Conservation (phyloP, 129 eudicot genomes). For the Logfia minima region DNA sequence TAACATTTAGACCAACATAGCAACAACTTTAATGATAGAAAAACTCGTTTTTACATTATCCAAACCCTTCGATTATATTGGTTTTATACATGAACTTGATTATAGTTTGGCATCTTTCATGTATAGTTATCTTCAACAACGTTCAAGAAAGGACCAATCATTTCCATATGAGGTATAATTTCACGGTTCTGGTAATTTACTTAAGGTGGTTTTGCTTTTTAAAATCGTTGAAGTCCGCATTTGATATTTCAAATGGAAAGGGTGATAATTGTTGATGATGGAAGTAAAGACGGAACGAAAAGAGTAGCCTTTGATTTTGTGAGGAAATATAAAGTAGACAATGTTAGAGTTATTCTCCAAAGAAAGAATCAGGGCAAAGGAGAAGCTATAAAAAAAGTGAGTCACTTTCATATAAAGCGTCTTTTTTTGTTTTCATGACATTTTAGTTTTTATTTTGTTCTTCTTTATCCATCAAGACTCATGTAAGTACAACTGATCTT, state of each 20-base stretch:
- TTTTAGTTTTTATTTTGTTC: not conserved
- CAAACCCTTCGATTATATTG: not conserved
- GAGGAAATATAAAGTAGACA: slow-evolving; percentile 48
- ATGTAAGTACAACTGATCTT: slow-evolving; percentile 33
- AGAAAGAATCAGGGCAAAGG: slow-evolving; percentile 83
- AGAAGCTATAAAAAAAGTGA: slow-evolving; percentile 90
- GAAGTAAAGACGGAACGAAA: slow-evolving; percentile 2
- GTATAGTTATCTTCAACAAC: slow-evolving; percentile 70
- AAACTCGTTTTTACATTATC: not conserved
- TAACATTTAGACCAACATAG: not conserved
- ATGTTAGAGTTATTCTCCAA: slow-evolving; percentile 71
- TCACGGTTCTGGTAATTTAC: not conserved
- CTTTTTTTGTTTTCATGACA: not conserved
- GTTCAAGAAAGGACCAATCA: slow-evolving; percentile 52
- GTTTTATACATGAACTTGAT: slow-evolving; percentile 11
- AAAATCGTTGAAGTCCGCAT: not conserved
- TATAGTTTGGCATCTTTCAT: slow-evolving; percentile 7
- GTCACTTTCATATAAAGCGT: slow-evolving; percentile 31
- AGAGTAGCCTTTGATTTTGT: slow-evolving; percentile 15
- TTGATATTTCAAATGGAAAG: not conserved
- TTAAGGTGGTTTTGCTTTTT: not conserved
- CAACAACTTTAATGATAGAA: not conserved
- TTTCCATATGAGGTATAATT: slow-evolving; percentile 62
- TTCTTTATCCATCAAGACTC: slow-evolving; percentile 1
- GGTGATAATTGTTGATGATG: slow-evolving; percentile 15